Conservation (phyloP, 495 filamentous ascomycete species). For the Lasiosphaeria miniovina region DNA sequence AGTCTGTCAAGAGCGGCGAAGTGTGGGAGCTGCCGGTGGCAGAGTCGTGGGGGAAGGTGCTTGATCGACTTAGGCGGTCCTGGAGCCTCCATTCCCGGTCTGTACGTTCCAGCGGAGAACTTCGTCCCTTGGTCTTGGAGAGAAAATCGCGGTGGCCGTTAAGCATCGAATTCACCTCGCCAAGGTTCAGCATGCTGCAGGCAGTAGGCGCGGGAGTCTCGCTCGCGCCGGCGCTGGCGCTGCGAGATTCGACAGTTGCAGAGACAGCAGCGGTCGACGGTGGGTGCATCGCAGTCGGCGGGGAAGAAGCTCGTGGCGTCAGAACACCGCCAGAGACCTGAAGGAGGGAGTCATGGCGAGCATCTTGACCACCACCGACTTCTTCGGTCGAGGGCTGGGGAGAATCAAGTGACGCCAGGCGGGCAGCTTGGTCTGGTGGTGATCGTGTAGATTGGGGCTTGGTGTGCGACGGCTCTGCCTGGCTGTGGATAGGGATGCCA, state of each 20-base stretch:
- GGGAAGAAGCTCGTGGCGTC: slow-evolving; percentile 30
- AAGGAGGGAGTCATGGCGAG: slow-evolving; percentile 30
- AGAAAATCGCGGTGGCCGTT: slow-evolving; percentile 37
- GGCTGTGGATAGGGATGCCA: slow-evolving; percentile 36
- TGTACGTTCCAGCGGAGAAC: slow-evolving; percentile 40
- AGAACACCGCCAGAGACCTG: slow-evolving; percentile 30
- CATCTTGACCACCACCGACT: slow-evolving; percentile 16
- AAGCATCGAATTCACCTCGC: slow-evolving; percentile 36
- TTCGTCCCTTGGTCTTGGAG: slow-evolving; percentile 30
- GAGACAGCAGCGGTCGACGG: slow-evolving; percentile 20
- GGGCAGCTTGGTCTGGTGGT: slow-evolving; percentile 19
- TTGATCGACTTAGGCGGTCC: slow-evolving; percentile 12
- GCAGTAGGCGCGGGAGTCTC: slow-evolving; percentile 10
- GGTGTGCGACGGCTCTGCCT: slow-evolving; percentile 28
- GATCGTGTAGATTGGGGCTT: slow-evolving; percentile 15
- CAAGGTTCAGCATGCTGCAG: slow-evolving; percentile 28
- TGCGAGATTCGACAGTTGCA: slow-evolving; percentile 17
- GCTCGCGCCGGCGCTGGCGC: background rate
- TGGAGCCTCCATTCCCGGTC: slow-evolving; percentile 34
- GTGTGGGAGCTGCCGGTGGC: slow-evolving; percentile 11
- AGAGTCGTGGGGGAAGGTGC: slow-evolving; percentile 15
- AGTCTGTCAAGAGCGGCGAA: slow-evolving; percentile 19
- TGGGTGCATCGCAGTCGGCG: slow-evolving; percentile 21
- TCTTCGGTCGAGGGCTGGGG: slow-evolving; percentile 16
- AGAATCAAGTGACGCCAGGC: slow-evolving; percentile 9